A percentile compares a stretch with the other conserved stretches of the same genome.
Conservation (phyloP, 768 basidiomycete species). For the Lactifluus piperatus region DNA sequence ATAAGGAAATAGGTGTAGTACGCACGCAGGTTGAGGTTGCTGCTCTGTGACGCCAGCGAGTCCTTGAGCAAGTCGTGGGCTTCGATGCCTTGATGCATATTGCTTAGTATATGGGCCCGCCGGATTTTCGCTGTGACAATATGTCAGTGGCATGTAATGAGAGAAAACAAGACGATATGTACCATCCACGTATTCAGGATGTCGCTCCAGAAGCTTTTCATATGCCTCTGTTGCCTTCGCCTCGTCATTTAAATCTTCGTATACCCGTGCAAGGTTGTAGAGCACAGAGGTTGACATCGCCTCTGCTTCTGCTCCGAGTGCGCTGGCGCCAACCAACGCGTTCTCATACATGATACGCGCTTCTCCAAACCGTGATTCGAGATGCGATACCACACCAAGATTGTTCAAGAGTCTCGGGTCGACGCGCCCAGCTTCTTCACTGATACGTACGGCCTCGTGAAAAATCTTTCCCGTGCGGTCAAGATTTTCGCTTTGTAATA, state of each 20-base stretch:
- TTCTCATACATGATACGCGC: slow-evolving; percentile 64
- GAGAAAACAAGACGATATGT: slow-evolving; percentile 22
- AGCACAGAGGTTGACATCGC: slow-evolving; percentile 72
- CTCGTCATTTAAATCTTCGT: slow-evolving; percentile 75
- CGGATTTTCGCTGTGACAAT: slow-evolving; percentile 74
- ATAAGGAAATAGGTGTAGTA: slow-evolving; percentile 92
- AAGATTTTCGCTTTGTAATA: slow-evolving; percentile 78
- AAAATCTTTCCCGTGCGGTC: slow-evolving; percentile 69
- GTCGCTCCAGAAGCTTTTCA: slow-evolving; percentile 74
- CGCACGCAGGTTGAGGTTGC: slow-evolving; percentile 81
- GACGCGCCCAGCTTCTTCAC: slow-evolving; percentile 36
- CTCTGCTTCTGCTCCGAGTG: slow-evolving; percentile 45
- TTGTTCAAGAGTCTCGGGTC: slow-evolving; percentile 77
- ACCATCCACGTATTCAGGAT: slow-evolving; percentile 98
- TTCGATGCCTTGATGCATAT: slow-evolving; percentile 62
- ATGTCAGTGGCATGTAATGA: neutral
- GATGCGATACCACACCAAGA: slow-evolving; percentile 63
- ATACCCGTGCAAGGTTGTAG: slow-evolving; percentile 88
- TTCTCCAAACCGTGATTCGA: slow-evolving; percentile 49
- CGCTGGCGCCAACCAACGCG: slow-evolving; percentile 53
- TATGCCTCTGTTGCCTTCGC: slow-evolving; percentile 78
- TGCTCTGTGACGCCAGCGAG: slow-evolving; percentile 65
- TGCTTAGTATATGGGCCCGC: slow-evolving; percentile 70
- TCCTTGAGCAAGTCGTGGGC: slow-evolving; percentile 90
- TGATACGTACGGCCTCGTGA: slow-evolving; percentile 61